Evolutionary conservation across 345 rosid genomes (phyloP), one percentile per base, ranked within the genome.

Genomic region (Gynandropsis gynandra): DNA sequence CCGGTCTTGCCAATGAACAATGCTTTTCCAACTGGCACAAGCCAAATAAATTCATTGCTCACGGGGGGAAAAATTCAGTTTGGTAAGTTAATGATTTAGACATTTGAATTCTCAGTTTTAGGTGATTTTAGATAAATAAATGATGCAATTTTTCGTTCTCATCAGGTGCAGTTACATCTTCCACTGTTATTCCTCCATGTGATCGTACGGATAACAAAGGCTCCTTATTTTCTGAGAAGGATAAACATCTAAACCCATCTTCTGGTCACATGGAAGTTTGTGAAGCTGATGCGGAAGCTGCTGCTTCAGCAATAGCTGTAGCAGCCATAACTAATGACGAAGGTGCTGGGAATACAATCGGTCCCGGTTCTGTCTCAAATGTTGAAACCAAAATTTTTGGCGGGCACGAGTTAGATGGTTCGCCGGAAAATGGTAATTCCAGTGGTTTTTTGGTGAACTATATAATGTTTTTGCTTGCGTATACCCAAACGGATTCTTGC

Each of bases 11-110:
- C 62, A 13, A 81, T 81, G 75, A 94, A 81, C 52, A 79, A 66
- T 61, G 67, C 86, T 37, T 85, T 72, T 70, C 62, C 85, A 52
- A 78, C 95, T 46, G 46, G 75, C 56, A 67, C 81, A 14, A 78
- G 79, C 65, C 92, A 95, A 64, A 62, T 87, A 47, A 79, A 78
- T 60, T 85, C 96, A 55, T 74, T 87, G 62, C 95, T 92, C 59
- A 88, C 87, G 1, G 99, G 96, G 66, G 94, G 87, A 64, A 93
- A 85, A 68, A 88, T 93, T 74, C 97, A 93, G 67, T 88, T 93
- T 61, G 99, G 97, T 93, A 73, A 62, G 87, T 58, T 50, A 59
- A 55, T 62, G 42, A 36, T 13, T 15, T 17, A 16, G 41, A 54
- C 38, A 50, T 35, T 35, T 29, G 12, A 53, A 33, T 67, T 35